Evolutionary conservation across 2,329 filamentous ascomycete genomes (phyloP), one percentile per base, ranked within the genome.

Genomic region (Pyricularia sp.): DNA sequence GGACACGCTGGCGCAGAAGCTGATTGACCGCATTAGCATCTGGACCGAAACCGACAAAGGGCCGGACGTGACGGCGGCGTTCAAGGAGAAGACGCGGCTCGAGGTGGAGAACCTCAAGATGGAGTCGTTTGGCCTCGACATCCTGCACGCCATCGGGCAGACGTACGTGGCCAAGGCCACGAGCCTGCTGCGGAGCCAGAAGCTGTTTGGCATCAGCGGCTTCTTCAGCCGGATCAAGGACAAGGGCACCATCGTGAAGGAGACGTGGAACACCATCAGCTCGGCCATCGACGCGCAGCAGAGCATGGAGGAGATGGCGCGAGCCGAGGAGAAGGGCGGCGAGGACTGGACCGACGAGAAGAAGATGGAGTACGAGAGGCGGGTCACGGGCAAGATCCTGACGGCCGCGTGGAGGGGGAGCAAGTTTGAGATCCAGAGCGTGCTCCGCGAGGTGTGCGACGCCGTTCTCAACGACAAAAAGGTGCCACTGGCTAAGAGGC

Each of bases 41-140:
- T 97, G 93, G 93, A 97, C 94, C 6, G 94, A 99, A 80, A 97
- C 93, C 3, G 94, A 97, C 78, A 96, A 94, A 79, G 85, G 88
- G 60, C 67, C 77, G 16, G 92, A 96, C 70, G 91, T 97, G 66
- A 97, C 93, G 40, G 80, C 79, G 66, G 90, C 94, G 0, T 99
- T 97, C 80, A 88, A 93, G 75, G 91, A 93, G 74, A 97, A 99
- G 84, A 97, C 90, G 70, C 85, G 88, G 55, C 86, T 97, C 55
- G 94, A 99, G 78, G 91, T 96, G 30, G 94, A 99, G 79, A 96
- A 97, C 73, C 81, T 99, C 71, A 99, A 97, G 82, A 99, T 99
- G 91, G 94, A 99, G 78, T 96, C 90, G 0, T 99, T 99, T 71
- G 94, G 94, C 63, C 82, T 99, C 57, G 94, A 99, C 68, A 97